phyloP scores from a whole-genome alignment of 306 rosid species.

The Notholithocarpus densiflorus region DNA sequence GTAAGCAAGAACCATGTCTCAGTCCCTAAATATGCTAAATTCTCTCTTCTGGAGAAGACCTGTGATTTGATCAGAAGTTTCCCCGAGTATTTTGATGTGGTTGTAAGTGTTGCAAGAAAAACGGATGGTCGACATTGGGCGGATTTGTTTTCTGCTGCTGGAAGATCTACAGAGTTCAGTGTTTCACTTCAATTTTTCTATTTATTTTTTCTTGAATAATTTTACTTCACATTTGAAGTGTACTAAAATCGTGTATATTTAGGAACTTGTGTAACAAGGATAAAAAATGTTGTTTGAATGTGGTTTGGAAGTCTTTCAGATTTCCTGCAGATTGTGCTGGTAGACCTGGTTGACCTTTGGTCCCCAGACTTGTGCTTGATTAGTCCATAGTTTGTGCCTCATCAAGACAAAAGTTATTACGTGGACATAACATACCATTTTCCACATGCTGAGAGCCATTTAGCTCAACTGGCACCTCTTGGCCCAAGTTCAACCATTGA shows the following conservation, averaged over 20 bases:
- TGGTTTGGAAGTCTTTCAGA: background rate
- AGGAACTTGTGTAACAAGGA: background rate
- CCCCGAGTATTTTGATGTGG: slow-evolving; percentile 90
- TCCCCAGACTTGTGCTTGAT: background rate
- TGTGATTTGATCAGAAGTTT: slow-evolving; percentile 86
- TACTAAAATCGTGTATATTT: background rate
- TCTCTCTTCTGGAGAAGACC: slow-evolving; percentile 87
- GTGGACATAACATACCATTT: background rate
- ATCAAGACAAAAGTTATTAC: background rate
- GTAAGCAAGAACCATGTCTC: slow-evolving; percentile 61
- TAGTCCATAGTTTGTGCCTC: background rate
- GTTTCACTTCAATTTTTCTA: slow-evolving; percentile 11
- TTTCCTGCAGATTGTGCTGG: background rate
- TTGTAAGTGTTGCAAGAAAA: slow-evolving; percentile 98
- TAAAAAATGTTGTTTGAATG: background rate
- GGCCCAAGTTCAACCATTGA: too few relatives aligned
- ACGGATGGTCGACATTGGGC: slow-evolving; percentile 99
- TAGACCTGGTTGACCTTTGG: slow-evolving; percentile 1
- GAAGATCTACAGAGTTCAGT: slow-evolving; percentile 89
- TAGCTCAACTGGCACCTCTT: too few relatives aligned
- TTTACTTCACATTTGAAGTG: slow-evolving; percentile 12
- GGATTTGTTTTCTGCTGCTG: slow-evolving; percentile 91
- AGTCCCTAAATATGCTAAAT: slow-evolving; percentile 37
- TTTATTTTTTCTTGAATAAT: slow-evolving; percentile 17
- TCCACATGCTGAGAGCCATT: too few relatives aligned